Conservation (phyloP, 106 monocot genomes). For the Allium sativum region DNA sequence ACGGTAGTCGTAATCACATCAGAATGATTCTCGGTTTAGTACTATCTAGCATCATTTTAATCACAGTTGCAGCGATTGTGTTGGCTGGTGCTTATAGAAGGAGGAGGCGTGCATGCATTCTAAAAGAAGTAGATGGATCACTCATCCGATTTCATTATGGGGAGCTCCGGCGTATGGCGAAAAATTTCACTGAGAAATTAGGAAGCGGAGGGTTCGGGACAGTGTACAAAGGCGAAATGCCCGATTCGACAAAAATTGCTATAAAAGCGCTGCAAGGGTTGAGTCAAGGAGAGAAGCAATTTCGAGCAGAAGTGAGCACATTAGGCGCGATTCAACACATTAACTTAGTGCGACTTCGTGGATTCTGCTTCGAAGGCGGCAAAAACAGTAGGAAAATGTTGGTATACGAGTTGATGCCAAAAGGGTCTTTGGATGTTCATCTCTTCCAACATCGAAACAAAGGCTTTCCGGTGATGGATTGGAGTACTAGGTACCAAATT, state of each 20-base stretch:
- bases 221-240: slow-evolving; percentile 2
- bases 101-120: neutral
- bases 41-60: neutral
- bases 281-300: slow-evolving; percentile 16
- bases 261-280: slow-evolving; percentile 8
- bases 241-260: slow-evolving; percentile 11
- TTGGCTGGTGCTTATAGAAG: neutral
- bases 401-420: slow-evolving; percentile 23
- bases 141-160: slow-evolving; percentile 11
- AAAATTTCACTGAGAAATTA: slow-evolving; percentile 21
- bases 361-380: slow-evolving; percentile 9
- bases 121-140: neutral
- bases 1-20: neutral
- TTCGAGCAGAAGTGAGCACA: slow-evolving; percentile 10
- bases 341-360: slow-evolving; percentile 11
- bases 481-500: slow-evolving; percentile 20
- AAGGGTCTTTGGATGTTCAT: slow-evolving; percentile 14
- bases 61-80: neutral
- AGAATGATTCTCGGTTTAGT: neutral
- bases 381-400: slow-evolving; percentile 12
- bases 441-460: slow-evolving; percentile 8
- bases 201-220: neutral
- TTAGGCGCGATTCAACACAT: slow-evolving; percentile 15
- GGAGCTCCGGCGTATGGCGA: slow-evolving; percentile 10
- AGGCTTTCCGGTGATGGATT: neutral